These are phyloP conservation scores for Bocquillonia castaneifolia DNA, from an alignment of 441 rosid genomes.

Conservation along the genomic window DNA sequence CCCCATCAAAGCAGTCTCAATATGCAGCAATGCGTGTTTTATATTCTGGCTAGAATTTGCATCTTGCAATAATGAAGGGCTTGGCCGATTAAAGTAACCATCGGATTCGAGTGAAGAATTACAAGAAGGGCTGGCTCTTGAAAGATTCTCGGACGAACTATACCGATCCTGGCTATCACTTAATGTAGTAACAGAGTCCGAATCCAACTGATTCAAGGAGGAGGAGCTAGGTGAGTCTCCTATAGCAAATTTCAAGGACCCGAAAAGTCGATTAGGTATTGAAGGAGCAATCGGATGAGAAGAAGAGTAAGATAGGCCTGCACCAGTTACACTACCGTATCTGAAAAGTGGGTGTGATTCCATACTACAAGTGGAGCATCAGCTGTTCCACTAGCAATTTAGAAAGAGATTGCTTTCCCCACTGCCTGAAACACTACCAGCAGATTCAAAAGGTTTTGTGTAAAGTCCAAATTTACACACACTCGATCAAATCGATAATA, in stretches of 20 bases:
- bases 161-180: constrained; percentile 51
- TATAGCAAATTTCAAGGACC: constrained; percentile 30
- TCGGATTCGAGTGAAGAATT: constrained; percentile 42
- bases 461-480: neutral
- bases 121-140: constrained; percentile 42
- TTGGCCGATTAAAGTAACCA: constrained; percentile 27
- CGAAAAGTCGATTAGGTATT: constrained; percentile 36
- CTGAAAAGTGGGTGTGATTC: constrained; percentile 36
- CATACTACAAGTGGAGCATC: constrained; percentile 39
- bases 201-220: constrained; percentile 34
- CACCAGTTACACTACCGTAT: constrained; percentile 32
- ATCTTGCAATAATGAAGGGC: constrained; percentile 35
- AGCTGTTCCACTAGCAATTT: constrained; percentile 18
- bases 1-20: constrained; percentile 52
- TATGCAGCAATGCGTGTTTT: constrained; percentile 37
- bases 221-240: constrained; percentile 48
- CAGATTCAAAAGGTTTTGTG: neutral
- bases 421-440: neutral
- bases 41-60: constrained; percentile 32
- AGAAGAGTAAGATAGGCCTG: constrained; percentile 39
- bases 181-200: constrained; percentile 31
- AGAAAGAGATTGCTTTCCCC: constrained; percentile 7
- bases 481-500: neutral
- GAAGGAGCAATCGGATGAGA: constrained; percentile 36
- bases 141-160: constrained; percentile 40